Conservation (phyloP, 169 alveolate genomes). For the Eimeria sp. region DNA sequence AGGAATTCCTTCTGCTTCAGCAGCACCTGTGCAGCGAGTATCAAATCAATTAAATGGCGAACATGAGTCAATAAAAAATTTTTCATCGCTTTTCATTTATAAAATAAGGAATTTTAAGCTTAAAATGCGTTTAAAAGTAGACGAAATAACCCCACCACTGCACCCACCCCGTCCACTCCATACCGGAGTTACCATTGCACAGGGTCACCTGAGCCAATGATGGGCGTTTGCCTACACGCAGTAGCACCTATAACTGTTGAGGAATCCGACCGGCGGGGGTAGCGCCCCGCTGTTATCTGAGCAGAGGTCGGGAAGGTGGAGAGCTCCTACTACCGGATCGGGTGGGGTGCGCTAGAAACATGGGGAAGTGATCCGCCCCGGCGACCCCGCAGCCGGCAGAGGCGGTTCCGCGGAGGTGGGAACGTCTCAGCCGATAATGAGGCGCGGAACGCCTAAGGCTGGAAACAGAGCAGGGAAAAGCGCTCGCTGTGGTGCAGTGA, state of each 20-base stretch:
- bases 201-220: slow-evolving; percentile 5
- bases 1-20: too few species aligned
- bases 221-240: neutral
- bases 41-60: too few species aligned
- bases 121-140: neutral
- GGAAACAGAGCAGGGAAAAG: slow-evolving; percentile 73
- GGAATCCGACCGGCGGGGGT: neutral
- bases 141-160: neutral
- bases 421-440: neutral
- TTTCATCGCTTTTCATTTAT: too few species aligned
- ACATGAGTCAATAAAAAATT: too few species aligned
- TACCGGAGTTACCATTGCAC: neutral
- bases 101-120: neutral
- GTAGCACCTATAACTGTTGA: neutral
- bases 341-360: neutral
- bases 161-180: too few species aligned
- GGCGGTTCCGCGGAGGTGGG: neutral
- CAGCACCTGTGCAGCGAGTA: too few species aligned
- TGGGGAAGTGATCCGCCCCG: slow-evolving; percentile 17
- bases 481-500: slow-evolving; percentile 53
- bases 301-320: neutral
- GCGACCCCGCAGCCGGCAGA: neutral
- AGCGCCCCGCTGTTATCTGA: neutral
- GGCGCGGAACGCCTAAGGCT: slow-evolving; percentile 70
- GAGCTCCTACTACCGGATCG: neutral